Percentiles rank a stretch among this genome's conserved stretches.
Evolutionary conservation across 208 protist genomes (phyloP).

Genomic region (Histomonas meleagridis): DNA sequence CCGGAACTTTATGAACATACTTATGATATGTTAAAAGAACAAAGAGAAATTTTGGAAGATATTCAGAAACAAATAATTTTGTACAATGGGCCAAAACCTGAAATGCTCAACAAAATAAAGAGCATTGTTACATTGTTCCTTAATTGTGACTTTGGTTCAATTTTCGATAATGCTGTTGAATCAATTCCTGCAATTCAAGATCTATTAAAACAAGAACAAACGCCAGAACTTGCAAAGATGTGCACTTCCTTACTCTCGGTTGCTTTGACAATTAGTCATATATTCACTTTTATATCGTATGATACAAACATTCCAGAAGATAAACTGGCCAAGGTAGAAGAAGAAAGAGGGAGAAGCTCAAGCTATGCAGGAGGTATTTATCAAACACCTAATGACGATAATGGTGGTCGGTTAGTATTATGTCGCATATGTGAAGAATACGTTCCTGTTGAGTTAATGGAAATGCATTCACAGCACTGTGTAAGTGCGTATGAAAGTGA

Average conservation of each 20-base stretch:
- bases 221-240: background rate
- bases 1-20: too few relatives aligned
- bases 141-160: background rate
- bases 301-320: too few relatives aligned
- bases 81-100: too few relatives aligned
- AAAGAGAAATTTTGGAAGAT: too few relatives aligned
- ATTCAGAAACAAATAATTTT: too few relatives aligned
- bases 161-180: background rate
- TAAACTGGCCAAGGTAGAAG: too few relatives aligned
- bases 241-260: background rate
- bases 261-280: background rate
- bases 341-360: too few relatives aligned
- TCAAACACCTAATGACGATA: too few relatives aligned
- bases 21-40: too few relatives aligned
- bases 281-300: background rate
- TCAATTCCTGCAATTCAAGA: background rate
- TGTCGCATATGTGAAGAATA: background rate
- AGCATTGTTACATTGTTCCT: too few relatives aligned
- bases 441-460: background rate
- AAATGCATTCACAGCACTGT: background rate
- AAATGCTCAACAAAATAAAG: too few relatives aligned
- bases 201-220: background rate
- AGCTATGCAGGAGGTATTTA: too few relatives aligned
- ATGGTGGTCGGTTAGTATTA: background rate
- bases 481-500: background rate